Evolutionary conservation across 2,329 filamentous ascomycete species (phyloP).

Genomic region (Cladosporium sp.): DNA sequence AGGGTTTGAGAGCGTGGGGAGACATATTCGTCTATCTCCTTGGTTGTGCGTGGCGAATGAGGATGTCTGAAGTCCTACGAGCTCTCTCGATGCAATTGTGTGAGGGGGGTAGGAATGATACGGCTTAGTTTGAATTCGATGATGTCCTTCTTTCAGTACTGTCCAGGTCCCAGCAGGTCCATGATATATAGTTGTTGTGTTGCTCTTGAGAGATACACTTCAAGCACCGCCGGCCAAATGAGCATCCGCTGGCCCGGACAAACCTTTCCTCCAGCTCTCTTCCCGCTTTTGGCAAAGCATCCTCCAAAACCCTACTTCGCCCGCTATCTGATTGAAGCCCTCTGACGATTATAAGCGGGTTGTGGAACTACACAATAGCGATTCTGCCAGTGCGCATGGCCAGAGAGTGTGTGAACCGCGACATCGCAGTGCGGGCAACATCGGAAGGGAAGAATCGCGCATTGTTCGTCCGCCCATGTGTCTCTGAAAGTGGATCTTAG

Average conservation of each 20-base stretch:
- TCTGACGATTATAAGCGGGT: no score
- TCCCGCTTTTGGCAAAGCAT: constrained; percentile 1
- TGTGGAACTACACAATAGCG: background rate
- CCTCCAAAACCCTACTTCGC: no score
- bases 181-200: constrained; percentile 4
- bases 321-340: no score
- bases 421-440: background rate
- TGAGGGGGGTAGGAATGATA: no score
- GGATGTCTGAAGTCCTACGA: background rate
- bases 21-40: constrained; percentile 21
- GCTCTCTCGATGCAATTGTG: no score
- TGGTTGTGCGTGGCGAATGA: background rate
- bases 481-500: constrained; percentile 5
- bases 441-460: constrained; percentile 2
- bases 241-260: background rate
- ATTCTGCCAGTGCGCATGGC: background rate
- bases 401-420: background rate
- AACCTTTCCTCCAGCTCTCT: constrained; percentile 6
- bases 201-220: background rate
- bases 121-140: no score
- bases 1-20: constrained; percentile 25
- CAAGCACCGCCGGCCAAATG: background rate
- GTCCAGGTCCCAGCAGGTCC: background rate
- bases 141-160: no score
- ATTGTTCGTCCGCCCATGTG: background rate